These are phyloP conservation scores for Parvularia atlantis DNA, from an alignment of 78 protist genomes.

Conservation along the genomic window DNA sequence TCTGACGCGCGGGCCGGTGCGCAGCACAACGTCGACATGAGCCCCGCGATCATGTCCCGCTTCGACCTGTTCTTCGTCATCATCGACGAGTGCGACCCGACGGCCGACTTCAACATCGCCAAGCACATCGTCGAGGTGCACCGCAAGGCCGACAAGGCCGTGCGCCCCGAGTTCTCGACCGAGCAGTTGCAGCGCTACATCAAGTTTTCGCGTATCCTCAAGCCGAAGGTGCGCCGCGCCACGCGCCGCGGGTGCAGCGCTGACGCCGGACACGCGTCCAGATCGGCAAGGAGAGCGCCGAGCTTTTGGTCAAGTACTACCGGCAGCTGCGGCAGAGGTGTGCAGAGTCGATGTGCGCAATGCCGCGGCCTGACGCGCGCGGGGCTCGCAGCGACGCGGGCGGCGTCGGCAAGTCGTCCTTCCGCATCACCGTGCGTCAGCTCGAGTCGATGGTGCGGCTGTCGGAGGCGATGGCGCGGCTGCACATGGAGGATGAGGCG, in stretches of 20 bases:
- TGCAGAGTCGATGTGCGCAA: neutral
- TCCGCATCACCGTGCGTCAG: constrained; percentile 94
- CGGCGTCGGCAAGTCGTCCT: constrained; percentile 22
- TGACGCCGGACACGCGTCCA: neutral
- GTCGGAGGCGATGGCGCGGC: constrained; percentile 81
- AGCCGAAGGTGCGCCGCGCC: constrained; percentile 61
- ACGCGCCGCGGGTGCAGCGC: neutral
- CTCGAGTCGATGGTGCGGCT: constrained; percentile 94
- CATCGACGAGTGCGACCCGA: constrained; percentile 79
- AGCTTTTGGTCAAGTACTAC: constrained; percentile 37
- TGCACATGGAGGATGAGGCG: constrained; percentile 37
- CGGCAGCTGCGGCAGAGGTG: constrained; percentile 33
- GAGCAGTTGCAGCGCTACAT: constrained; percentile 77
- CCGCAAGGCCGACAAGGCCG: constrained; percentile 23
- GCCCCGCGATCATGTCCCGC: constrained; percentile 96
- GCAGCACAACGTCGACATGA: constrained; percentile 75
- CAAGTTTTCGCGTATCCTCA: constrained; percentile 57
- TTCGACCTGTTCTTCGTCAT: constrained; percentile 97
- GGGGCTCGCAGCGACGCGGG: neutral
- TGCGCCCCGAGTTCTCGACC: constrained; percentile 32
- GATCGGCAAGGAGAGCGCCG: constrained; percentile 12
- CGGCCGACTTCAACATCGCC: constrained; percentile 80
- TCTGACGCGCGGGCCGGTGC: neutral
- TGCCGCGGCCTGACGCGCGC: neutral
- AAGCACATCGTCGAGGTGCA: constrained; percentile 85